Base-by-base conservation (phyloP, 1,139 yeast genomes). In the Yamadazyma atmosphaerica region DNA sequence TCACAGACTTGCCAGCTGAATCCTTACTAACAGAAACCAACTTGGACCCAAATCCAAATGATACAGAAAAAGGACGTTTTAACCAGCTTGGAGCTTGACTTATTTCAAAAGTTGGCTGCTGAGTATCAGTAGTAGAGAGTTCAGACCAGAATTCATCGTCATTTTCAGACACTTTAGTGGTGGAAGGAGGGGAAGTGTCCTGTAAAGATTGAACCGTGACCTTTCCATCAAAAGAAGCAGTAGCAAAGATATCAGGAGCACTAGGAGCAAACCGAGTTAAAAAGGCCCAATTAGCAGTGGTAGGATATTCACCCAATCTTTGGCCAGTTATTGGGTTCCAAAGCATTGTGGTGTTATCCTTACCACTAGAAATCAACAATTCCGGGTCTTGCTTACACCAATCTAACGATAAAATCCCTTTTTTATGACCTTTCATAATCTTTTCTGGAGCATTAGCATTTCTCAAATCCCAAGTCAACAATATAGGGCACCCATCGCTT, bases 31-130 rank as follows among this genome's bases (percentile, higher is more conserved):
- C 79, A 8, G 73, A 61, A 6, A 86, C 95, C 34, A 92, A 62
- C 63, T 86, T 88, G 32, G 96, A 95, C 40, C 98, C 98, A 65
- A 89, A 92, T 0, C 96, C 98, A 69, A 94, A 94, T 4, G 81
- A 71, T 8, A 84, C 96, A 34, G 83, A 72, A 3, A 77, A 71
- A n/a, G 89, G 89, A 47, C 84, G 74, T 47, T 78, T 77, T 46
- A 88, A 77, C 98, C 98, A 94, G 41, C 68, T 60, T 32, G 99
- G 99, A 16, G 98, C 95, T 62, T 89, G 96, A 44, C 74, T 69
- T 24, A 78, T 72, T 22, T 73, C 70, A 50, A 85, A 83, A 11
- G 77, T 77, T 2, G 87, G 86, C 50, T 83, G 88, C 49, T 81
- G 87, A 26, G 88, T 79, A 45, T 84, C 92, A 17, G 84, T 74